Evolutionary conservation across 176 grass and related monocot genomes (phyloP).

Genomic region (Pharus latifolius): DNA sequence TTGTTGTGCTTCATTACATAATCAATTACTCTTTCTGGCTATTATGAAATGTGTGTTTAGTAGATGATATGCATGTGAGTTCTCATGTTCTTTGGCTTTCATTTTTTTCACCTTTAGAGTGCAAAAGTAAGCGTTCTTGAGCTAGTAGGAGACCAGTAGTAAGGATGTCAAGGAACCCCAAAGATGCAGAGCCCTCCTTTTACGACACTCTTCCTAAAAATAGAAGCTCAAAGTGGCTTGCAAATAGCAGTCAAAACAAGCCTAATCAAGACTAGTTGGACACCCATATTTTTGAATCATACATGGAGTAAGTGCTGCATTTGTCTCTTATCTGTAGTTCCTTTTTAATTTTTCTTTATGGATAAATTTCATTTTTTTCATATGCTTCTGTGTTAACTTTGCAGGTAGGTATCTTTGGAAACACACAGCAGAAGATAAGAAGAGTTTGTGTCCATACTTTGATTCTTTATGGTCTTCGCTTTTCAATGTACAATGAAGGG

Average conservation of each 20-base stretch:
- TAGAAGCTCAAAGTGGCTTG: conserved; percentile 22
- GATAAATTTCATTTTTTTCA: not conserved
- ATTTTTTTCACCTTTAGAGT: conserved; percentile 25
- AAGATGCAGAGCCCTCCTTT: conserved; percentile 5
- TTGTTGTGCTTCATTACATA: not conserved
- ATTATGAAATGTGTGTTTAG: not conserved
- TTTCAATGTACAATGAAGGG: conserved; percentile 48
- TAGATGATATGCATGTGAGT: not conserved
- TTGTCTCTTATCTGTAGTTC: not conserved
- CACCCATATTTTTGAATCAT: conserved; percentile 60
- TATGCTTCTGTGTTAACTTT: conserved; percentile 21
- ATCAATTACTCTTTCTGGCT: conserved; percentile 3
- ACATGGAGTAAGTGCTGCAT: conserved; percentile 62
- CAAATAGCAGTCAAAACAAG: conserved; percentile 25
- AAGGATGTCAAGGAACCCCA: not conserved
- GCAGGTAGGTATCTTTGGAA: conserved; percentile 61
- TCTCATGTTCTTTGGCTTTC: not conserved
- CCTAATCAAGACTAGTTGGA: conserved; percentile 48
- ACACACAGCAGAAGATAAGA: conserved; percentile 67
- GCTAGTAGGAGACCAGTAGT: conserved; percentile 21
- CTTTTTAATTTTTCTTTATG: not conserved
- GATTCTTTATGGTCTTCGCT: conserved; percentile 98
- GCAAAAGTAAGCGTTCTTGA: conserved; percentile 26
- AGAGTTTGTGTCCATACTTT: conserved; percentile 51
- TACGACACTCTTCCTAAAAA: conserved; percentile 22